Percentiles rank a stretch among this genome's conserved stretches.
These are phyloP conservation scores for Plasmodium inui DNA, from an alignment of 169 alveolate species.

Conservation along the genomic window DNA sequence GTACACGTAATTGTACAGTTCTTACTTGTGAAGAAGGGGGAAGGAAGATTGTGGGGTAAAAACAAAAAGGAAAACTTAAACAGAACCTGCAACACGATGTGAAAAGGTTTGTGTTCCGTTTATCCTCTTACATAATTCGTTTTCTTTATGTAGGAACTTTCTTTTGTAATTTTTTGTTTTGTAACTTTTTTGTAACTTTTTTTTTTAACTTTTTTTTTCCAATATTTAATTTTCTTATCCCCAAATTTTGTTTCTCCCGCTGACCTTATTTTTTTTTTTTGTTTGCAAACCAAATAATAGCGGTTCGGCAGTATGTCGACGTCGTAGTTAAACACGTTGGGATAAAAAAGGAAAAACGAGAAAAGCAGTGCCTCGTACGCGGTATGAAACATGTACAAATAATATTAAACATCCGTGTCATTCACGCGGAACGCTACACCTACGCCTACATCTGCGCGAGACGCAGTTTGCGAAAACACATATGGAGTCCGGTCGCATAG, in stretches of 20 bases:
- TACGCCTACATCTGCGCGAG: background rate
- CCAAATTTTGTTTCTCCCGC: background rate
- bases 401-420: background rate
- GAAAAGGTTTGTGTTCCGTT: background rate
- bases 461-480: background rate
- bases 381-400: no score
- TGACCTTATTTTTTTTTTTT: no score
- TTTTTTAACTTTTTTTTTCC: no score
- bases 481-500: background rate
- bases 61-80: background rate
- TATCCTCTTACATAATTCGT: background rate
- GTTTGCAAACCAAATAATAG: background rate
- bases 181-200: background rate
- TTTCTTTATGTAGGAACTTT: background rate
- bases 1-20: background rate
- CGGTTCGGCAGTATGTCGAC: background rate
- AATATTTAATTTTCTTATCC: no score
- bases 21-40: background rate
- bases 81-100: background rate
- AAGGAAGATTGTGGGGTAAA: background rate
- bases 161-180: background rate
- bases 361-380: background rate
- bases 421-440: background rate
- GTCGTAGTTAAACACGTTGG: background rate
- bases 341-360: background rate